phyloP scores from a whole-genome alignment of 2,329 filamentous ascomycete genomes.

The Ilyonectria destructans region DNA sequence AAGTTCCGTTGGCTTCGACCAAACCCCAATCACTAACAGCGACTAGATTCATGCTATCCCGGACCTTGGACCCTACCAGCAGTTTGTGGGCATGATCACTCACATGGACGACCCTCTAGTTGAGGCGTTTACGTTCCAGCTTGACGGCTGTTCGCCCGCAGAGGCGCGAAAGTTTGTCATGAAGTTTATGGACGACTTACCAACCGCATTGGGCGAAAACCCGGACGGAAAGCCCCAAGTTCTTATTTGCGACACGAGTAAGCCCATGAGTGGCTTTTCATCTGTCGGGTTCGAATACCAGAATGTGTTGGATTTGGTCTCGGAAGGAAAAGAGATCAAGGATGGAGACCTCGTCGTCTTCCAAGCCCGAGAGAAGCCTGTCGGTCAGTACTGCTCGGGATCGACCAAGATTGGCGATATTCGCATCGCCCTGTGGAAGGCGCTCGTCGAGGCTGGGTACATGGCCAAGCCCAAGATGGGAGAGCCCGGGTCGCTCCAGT shows the following conservation, averaged over 20 bases:
- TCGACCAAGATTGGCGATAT: constrained; percentile 82
- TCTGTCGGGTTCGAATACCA: constrained; percentile 80
- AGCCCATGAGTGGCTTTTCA: constrained; percentile 84
- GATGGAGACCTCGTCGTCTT: constrained; percentile 85
- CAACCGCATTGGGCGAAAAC: constrained; percentile 75
- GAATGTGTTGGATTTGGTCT: constrained; percentile 62
- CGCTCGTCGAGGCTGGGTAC: constrained; percentile 76
- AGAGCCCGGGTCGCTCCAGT: constrained; percentile 68
- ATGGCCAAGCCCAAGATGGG: constrained; percentile 62
- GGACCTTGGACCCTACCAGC: constrained; percentile 68
- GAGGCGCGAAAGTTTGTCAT: constrained; percentile 75
- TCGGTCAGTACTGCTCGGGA: constrained; percentile 71
- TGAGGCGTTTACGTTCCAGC: constrained; percentile 80
- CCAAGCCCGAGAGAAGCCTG: constrained; percentile 80
- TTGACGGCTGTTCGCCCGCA: constrained; percentile 67
- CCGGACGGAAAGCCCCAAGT: constrained; percentile 85
- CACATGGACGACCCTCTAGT: constrained; percentile 78
- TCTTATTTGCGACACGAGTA: constrained; percentile 81
- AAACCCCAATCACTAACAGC: constrained; percentile 23
- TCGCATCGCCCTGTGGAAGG: constrained; percentile 78
- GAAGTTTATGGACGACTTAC: constrained; percentile 79
- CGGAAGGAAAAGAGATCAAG: constrained; percentile 61
- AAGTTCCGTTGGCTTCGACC: constrained; percentile 40
- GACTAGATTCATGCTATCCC: constrained; percentile 77
- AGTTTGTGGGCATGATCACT: constrained; percentile 84